Conservation (phyloP, 768 basidiomycete genomes). For the Daedaleopsis sinensis region DNA sequence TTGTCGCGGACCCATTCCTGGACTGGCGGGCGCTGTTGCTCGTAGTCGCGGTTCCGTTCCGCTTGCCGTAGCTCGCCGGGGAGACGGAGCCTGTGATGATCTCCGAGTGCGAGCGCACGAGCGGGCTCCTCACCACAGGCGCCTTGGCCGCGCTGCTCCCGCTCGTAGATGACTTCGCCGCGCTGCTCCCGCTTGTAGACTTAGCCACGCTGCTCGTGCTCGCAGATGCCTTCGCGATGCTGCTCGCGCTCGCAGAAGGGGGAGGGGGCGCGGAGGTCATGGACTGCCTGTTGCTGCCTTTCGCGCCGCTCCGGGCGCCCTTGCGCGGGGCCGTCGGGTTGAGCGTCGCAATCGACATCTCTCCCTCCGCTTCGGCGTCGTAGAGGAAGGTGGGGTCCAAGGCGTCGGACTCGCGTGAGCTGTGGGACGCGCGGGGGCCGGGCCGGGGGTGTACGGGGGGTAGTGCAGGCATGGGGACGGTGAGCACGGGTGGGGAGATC, state of each 20-base stretch:
- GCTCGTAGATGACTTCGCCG: neutral
- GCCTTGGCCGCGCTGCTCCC: too few species aligned
- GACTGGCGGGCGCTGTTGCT: neutral
- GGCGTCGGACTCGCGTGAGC: neutral
- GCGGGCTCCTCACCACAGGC: neutral
- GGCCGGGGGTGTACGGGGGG: conserved; percentile 56
- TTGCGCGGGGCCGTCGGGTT: neutral
- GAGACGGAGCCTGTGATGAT: neutral
- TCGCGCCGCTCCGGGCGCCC: neutral
- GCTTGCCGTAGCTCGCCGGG: too few species aligned
- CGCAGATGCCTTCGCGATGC: neutral
- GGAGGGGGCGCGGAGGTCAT: neutral
- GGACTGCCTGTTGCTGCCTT: neutral
- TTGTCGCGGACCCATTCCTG: neutral
- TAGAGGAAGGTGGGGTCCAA: neutral
- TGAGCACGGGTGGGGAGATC: conserved; percentile 57
- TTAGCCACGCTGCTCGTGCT: too few species aligned
- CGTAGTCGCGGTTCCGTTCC: neutral
- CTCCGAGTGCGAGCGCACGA: neutral
- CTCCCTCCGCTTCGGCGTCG: neutral
- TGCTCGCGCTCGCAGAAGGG: too few species aligned
- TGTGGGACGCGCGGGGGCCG: neutral
- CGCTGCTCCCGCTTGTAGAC: too few species aligned
- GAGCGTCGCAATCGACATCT: conserved; percentile 7
- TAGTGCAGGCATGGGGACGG: conserved; percentile 71